Conservation (phyloP, 352 stramenopile species). For the Albugo laibachii region DNA sequence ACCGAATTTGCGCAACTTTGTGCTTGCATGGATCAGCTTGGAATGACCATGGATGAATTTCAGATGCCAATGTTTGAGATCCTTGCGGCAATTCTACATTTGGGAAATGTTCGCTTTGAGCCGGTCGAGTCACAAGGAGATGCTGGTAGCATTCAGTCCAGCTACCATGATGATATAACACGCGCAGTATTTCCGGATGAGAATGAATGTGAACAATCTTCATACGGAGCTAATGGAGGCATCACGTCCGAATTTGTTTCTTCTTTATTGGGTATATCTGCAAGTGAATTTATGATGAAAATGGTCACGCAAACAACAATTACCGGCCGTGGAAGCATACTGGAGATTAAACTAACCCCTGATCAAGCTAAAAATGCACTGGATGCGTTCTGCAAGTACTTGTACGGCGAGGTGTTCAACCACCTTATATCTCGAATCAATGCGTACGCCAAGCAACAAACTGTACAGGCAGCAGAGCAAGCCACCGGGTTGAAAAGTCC, state of each 20-base stretch:
- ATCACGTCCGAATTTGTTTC: slow-evolving; percentile 38
- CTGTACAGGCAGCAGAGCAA: slow-evolving; percentile 7
- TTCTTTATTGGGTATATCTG: slow-evolving; percentile 29
- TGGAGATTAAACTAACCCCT: slow-evolving; percentile 49
- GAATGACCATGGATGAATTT: slow-evolving; percentile 38
- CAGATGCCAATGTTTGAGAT: slow-evolving; percentile 53
- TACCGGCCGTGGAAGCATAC: slow-evolving; percentile 43
- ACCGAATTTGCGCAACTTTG: slow-evolving; percentile 51
- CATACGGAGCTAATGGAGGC: slow-evolving; percentile 16
- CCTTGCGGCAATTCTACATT: slow-evolving; percentile 40
- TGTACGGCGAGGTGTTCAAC: slow-evolving; percentile 66
- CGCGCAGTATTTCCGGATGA: slow-evolving; percentile 19
- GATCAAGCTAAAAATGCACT: slow-evolving; percentile 64
- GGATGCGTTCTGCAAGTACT: slow-evolving; percentile 70
- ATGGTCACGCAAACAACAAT: slow-evolving; percentile 72
- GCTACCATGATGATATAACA: slow-evolving; percentile 4
- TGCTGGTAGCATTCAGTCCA: slow-evolving; percentile 3
- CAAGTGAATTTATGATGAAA: slow-evolving; percentile 43
- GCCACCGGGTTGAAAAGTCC: not conserved
- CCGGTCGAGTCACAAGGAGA: slow-evolving; percentile 14
- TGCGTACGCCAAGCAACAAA: slow-evolving; percentile 37
- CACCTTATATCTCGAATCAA: slow-evolving; percentile 65
- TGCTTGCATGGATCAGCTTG: slow-evolving; percentile 36
- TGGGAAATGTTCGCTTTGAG: slow-evolving; percentile 52
- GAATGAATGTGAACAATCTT: no score